Conservation (phyloP, 78 protist species). For the Dictyostelium purpureum region DNA sequence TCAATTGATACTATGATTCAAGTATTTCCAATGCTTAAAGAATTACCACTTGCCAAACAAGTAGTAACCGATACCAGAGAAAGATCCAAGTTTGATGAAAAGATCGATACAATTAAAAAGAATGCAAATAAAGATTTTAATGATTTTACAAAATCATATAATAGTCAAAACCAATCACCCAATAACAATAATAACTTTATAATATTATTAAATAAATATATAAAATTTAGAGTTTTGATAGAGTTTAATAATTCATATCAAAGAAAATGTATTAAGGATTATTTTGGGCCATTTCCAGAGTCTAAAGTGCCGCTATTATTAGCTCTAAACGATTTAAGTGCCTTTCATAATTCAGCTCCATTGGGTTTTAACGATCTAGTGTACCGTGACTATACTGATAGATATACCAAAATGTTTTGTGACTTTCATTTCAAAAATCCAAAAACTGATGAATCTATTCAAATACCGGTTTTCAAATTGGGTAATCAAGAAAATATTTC, state of each 20-base stretch:
- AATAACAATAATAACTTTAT: background rate
- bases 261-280: background rate
- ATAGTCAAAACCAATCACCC: background rate
- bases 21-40: background rate
- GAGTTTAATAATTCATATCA: conserved; percentile 4
- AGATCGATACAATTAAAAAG: background rate
- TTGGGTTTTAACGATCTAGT: background rate
- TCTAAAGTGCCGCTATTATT: background rate
- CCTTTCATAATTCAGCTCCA: conserved; percentile 6
- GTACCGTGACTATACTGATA: background rate
- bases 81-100: background rate
- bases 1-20: background rate
- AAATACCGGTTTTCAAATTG: background rate
- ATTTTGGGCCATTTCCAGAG: too few species aligned
- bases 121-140: background rate
- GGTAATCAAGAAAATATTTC: background rate
- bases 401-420: background rate
- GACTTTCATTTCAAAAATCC: background rate
- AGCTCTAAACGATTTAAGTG: background rate
- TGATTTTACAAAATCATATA: background rate
- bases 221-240: background rate
- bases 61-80: background rate
- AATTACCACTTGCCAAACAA: background rate
- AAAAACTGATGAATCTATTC: background rate
- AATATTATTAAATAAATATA: background rate